These are phyloP conservation scores for Pisolithus microcarpus DNA, from an alignment of 768 basidiomycete genomes.

Conservation along the genomic window DNA sequence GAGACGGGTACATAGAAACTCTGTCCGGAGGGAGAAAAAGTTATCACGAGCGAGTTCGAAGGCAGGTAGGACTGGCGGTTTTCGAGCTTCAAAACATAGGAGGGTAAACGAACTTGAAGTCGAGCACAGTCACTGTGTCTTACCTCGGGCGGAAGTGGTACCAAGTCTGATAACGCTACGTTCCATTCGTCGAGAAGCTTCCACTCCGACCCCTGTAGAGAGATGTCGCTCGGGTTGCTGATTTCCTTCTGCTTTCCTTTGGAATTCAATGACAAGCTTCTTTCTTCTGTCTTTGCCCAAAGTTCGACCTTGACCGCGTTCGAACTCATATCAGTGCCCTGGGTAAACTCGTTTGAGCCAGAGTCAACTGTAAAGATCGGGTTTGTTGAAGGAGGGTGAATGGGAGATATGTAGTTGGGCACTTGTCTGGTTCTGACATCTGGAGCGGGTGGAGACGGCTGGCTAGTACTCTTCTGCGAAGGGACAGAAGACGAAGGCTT, in stretches of 20 bases:
- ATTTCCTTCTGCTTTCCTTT: slow-evolving; percentile 44
- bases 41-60: slow-evolving; percentile 66
- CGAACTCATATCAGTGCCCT: slow-evolving; percentile 47
- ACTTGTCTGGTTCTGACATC: slow-evolving; percentile 11
- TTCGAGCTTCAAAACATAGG: slow-evolving; percentile 26
- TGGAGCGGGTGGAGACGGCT: slow-evolving; percentile 17
- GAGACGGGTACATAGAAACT: slow-evolving; percentile 50
- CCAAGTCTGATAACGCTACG: slow-evolving; percentile 49
- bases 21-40: slow-evolving; percentile 53
- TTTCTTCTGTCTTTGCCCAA: slow-evolving; percentile 42
- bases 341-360: slow-evolving; percentile 45
- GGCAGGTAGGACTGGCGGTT: slow-evolving; percentile 44
- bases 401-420: slow-evolving; percentile 70
- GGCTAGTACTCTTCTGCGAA: slow-evolving; percentile 18
- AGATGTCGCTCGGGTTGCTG: slow-evolving; percentile 8
- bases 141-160: slow-evolving; percentile 58
- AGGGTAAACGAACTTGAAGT: slow-evolving; percentile 5
- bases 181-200: slow-evolving; percentile 62
- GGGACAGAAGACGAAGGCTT: slow-evolving; percentile 19
- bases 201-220: slow-evolving; percentile 42
- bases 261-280: slow-evolving; percentile 1
- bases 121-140: slow-evolving; percentile 19
- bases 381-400: slow-evolving; percentile 80
- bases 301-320: slow-evolving; percentile 48
- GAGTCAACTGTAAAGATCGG: slow-evolving; percentile 64